phyloP scores from a whole-genome alignment of 2,329 filamentous ascomycete species.

The Pseudogymnoascus sp. region DNA sequence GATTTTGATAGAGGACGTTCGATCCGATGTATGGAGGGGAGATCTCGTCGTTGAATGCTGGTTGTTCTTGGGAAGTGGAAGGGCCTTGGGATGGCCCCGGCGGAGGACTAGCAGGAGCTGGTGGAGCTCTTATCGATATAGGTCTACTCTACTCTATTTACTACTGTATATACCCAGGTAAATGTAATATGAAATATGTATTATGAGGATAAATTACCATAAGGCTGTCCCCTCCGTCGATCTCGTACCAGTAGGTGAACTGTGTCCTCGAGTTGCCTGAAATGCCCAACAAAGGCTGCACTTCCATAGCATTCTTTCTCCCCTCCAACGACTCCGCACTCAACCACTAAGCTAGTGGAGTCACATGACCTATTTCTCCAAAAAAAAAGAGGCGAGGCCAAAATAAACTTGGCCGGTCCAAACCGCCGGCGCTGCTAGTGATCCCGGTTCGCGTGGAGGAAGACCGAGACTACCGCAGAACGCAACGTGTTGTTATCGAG shows the following conservation, averaged over 20 bases:
- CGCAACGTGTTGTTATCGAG: conserved; percentile 2
- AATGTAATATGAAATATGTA: neutral
- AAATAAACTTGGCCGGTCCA: neutral
- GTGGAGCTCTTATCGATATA: neutral
- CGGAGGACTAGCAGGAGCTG: neutral
- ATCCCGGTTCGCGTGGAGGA: neutral
- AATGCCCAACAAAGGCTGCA: neutral
- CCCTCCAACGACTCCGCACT: neutral
- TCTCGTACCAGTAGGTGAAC: neutral
- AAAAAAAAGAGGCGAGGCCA: neutral
- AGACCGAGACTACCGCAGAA: neutral
- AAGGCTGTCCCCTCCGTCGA: neutral
- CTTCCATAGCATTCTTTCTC: neutral
- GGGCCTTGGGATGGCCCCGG: neutral
- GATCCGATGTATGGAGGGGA: neutral
- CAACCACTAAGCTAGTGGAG: neutral
- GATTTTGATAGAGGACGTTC: neutral
- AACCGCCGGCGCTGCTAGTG: neutral
- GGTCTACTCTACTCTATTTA: neutral
- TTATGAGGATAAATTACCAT: neutral
- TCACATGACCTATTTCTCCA: neutral
- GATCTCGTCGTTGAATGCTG: neutral
- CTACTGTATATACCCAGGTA: neutral
- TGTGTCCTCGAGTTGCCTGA: too few relatives aligned
- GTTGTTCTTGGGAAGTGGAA: neutral